A percentile compares a stretch with the other conserved stretches of the same genome.
Conservation (phyloP, 177 flowering plant species). For the Vitis hybrid region DNA sequence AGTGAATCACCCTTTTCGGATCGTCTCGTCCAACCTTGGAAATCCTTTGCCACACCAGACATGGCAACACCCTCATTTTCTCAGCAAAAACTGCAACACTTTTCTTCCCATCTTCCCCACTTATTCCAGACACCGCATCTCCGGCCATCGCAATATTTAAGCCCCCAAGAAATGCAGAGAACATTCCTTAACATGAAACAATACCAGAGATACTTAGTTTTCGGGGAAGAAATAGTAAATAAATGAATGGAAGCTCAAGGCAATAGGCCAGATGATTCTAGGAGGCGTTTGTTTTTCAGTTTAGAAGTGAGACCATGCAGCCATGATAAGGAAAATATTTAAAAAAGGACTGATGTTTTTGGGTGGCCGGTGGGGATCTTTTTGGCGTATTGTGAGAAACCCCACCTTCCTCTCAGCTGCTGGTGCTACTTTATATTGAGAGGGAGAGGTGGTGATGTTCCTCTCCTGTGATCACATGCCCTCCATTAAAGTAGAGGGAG, state of each 20-base stretch:
- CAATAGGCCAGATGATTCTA: too few relatives aligned
- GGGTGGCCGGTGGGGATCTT: slow-evolving; percentile 7
- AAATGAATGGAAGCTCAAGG: too few relatives aligned
- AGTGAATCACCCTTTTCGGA: slow-evolving; percentile 50
- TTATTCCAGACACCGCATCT: background rate
- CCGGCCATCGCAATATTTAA: slow-evolving; percentile 10
- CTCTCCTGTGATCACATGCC: slow-evolving; percentile 15
- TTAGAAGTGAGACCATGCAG: too few relatives aligned
- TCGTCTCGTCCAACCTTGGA: slow-evolving; percentile 59
- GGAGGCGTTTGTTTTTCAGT: too few relatives aligned
- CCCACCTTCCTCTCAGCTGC: background rate
- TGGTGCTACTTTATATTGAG: background rate
- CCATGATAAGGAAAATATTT: too few relatives aligned
- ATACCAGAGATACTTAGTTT: too few relatives aligned
- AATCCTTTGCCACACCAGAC: slow-evolving; percentile 18
- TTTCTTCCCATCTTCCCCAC: slow-evolving; percentile 7
- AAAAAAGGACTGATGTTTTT: background rate
- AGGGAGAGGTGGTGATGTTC: background rate
- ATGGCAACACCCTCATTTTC: slow-evolving; percentile 23
- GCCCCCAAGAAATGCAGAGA: slow-evolving; percentile 16
- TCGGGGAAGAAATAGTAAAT: too few relatives aligned
- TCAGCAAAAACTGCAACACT: background rate
- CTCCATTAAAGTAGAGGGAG: slow-evolving; percentile 9
- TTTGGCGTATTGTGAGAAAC: slow-evolving; percentile 1
- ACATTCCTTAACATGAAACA: slow-evolving; percentile 5